Evolutionary conservation across 2,329 filamentous ascomycete species (phyloP).

Genomic region (Penicillium sp.): DNA sequence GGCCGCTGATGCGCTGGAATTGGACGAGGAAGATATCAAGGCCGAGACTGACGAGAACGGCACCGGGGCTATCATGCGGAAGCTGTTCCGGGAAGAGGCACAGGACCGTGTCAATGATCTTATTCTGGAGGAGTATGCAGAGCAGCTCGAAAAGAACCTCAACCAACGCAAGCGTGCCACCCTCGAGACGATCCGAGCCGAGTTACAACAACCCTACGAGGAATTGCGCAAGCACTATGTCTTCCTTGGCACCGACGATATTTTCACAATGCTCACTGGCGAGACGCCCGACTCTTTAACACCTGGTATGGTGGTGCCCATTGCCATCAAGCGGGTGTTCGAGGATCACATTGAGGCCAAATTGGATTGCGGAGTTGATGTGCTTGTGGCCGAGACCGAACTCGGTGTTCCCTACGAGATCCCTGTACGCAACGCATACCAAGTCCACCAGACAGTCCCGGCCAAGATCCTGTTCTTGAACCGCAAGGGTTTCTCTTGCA

Average conservation of each 20-base stretch:
- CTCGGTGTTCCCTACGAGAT: slow-evolving; percentile 68
- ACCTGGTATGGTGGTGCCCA: slow-evolving; percentile 88
- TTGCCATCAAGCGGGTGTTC: slow-evolving; percentile 82
- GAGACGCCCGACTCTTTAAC: slow-evolving; percentile 81
- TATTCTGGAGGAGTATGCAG: slow-evolving; percentile 93
- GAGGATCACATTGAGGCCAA: slow-evolving; percentile 91
- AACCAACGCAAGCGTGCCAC: slow-evolving; percentile 94
- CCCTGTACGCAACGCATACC: slow-evolving; percentile 70
- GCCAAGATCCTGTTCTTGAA: slow-evolving; percentile 87
- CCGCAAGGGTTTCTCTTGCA: slow-evolving; percentile 77
- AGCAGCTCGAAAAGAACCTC: slow-evolving; percentile 89
- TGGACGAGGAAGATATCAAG: slow-evolving; percentile 97
- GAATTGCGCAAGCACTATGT: slow-evolving; percentile 82
- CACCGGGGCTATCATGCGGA: slow-evolving; percentile 83
- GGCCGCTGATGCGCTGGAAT: slow-evolving; percentile 91
- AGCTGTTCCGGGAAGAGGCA: slow-evolving; percentile 90
- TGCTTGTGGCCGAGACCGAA: slow-evolving; percentile 77
- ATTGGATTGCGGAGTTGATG: slow-evolving; percentile 92
- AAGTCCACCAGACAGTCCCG: slow-evolving; percentile 77
- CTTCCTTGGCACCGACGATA: slow-evolving; percentile 67
- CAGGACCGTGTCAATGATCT: slow-evolving; percentile 95
- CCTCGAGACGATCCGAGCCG: slow-evolving; percentile 90
- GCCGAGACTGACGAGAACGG: slow-evolving; percentile 89
- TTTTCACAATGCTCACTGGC: slow-evolving; percentile 95
- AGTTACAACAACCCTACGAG: slow-evolving; percentile 89